Conservation (phyloP, 148 eudicot genomes). For the Heliamphora exappendiculata region DNA sequence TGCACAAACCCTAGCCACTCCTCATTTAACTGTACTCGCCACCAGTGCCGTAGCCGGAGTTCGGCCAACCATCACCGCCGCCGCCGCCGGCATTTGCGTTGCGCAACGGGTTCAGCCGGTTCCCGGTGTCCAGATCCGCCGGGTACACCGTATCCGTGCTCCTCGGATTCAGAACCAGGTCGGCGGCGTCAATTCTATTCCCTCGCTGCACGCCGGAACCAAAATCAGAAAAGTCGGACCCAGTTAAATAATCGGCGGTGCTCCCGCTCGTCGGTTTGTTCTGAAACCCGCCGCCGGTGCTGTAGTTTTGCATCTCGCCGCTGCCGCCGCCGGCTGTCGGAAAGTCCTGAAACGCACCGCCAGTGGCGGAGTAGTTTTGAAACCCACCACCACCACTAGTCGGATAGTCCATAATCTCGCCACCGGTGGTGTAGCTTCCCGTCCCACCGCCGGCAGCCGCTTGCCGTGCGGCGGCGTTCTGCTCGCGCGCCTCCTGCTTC, state of each 20-base stretch:
- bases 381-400: too few species aligned
- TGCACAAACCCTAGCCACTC: too few species aligned
- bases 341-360: not conserved
- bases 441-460: slow-evolving; percentile 18
- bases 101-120: not conserved
- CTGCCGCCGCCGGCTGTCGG: too few species aligned
- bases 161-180: not conserved
- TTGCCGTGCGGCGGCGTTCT: slow-evolving; percentile 34
- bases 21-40: too few species aligned
- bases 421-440: slow-evolving; percentile 25
- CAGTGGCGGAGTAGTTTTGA: not conserved
- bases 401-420: not conserved
- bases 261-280: not conserved
- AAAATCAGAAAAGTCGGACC: not conserved
- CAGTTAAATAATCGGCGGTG: not conserved
- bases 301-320: not conserved
- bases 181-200: not conserved
- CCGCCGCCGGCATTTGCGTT: not conserved
- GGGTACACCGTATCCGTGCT: not conserved
- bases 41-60: too few species aligned
- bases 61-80: not conserved
- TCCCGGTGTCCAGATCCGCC: too few species aligned
- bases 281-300: not conserved
- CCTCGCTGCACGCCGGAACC: not conserved
- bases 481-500: slow-evolving; percentile 39